phyloP scores from a whole-genome alignment of 345 rosid species.

The Crucihimalaya himalaica region DNA sequence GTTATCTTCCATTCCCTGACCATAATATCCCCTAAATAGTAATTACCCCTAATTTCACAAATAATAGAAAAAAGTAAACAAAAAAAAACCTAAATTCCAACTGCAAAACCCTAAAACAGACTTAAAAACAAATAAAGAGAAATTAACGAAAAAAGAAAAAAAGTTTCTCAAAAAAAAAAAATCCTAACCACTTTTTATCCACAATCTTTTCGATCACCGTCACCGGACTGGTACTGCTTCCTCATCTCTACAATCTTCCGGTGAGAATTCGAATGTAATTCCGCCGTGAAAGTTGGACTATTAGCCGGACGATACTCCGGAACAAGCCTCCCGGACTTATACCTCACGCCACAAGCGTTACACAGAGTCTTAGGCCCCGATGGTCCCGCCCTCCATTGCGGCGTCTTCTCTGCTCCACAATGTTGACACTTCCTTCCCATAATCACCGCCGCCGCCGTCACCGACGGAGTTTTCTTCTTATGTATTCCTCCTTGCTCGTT shows the following conservation, averaged over 20 bases:
- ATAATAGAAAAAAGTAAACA: background rate
- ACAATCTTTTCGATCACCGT: slow-evolving; percentile 43
- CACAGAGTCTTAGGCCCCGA: slow-evolving; percentile 80
- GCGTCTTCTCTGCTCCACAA: slow-evolving; percentile 82
- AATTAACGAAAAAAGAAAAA: background rate
- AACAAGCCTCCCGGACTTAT: slow-evolving; percentile 77
- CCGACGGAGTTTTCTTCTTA: slow-evolving; percentile 40
- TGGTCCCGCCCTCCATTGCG: slow-evolving; percentile 92
- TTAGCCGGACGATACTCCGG: slow-evolving; percentile 83
- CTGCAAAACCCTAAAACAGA: slow-evolving; percentile 42
- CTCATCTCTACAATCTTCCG: slow-evolving; percentile 84
- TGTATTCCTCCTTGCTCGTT: slow-evolving; percentile 23
- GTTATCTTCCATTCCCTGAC: slow-evolving; percentile 30
- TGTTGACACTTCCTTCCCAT: slow-evolving; percentile 82
- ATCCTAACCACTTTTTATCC: slow-evolving; percentile 48
- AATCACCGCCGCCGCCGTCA: slow-evolving; percentile 18
- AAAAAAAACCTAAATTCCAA: slow-evolving; percentile 25
- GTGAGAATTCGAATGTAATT: slow-evolving; percentile 81
- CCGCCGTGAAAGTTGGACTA: slow-evolving; percentile 66
- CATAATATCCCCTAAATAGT: slow-evolving; percentile 42
- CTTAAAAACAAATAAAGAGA: slow-evolving; percentile 5
- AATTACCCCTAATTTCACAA: slow-evolving; percentile 45
- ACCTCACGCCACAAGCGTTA: slow-evolving; percentile 90
- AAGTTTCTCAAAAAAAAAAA: background rate
- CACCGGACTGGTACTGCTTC: slow-evolving; percentile 51